Percentiles rank a stretch among this genome's conserved stretches.
Evolutionary conservation across 148 eudicot species (phyloP).

Genomic region (Fagopyrum homotropicum): DNA sequence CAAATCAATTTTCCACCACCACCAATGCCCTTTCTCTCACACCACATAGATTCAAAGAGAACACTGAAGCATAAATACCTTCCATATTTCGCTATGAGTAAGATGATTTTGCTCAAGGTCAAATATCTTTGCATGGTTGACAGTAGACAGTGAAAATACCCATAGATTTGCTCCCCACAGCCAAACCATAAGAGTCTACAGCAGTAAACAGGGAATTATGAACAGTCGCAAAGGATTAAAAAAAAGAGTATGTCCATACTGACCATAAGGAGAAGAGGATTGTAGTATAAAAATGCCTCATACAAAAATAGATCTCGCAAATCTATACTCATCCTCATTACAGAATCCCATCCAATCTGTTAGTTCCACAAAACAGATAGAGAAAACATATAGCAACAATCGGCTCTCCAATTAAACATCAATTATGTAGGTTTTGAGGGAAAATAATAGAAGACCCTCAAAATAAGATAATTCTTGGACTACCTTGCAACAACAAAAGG

Average conservation of each 20-base stretch:
- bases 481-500: conserved; percentile 86
- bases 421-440: background rate
- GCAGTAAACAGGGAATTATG: conserved; percentile 12
- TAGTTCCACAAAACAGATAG: conserved; percentile 7
- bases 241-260: conserved; percentile 22
- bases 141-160: conserved; percentile 71
- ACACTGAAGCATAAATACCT: conserved; percentile 35
- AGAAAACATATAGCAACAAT: background rate
- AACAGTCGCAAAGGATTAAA: background rate
- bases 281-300: conserved; percentile 94
- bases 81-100: conserved; percentile 87
- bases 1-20: background rate
- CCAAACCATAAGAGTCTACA: conserved; percentile 94
- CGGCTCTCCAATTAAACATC: conserved; percentile 10
- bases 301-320: conserved; percentile 84
- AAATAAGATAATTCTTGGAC: background rate
- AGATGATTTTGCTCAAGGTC: conserved; percentile 87
- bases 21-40: background rate
- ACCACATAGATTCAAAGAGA: background rate
- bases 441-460: background rate
- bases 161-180: conserved; percentile 90
- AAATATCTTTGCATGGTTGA: conserved; percentile 79
- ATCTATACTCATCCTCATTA: conserved; percentile 95
- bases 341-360: conserved; percentile 97
- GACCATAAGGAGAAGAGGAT: conserved; percentile 94